Conservation (phyloP, 768 basidiomycete species). For the Pulveroboletus sp. region DNA sequence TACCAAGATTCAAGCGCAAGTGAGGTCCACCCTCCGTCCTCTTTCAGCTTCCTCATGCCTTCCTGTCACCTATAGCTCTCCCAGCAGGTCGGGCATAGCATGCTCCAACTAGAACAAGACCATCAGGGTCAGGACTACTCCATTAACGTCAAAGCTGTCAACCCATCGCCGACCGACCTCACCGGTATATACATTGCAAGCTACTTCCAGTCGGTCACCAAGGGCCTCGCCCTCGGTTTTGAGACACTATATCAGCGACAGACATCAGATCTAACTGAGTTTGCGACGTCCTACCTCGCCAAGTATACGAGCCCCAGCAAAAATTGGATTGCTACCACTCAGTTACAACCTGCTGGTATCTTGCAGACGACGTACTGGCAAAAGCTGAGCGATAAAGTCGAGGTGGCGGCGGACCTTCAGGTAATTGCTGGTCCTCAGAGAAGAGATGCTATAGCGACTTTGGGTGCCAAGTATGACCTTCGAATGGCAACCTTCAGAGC, state of each 20-base stretch:
- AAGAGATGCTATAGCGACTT: constrained; percentile 86
- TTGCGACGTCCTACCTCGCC: constrained; percentile 71
- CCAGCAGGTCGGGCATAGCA: constrained; percentile 72
- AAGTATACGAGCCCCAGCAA: constrained; percentile 70
- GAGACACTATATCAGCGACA: constrained; percentile 83
- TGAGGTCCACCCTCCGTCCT: constrained; percentile 32
- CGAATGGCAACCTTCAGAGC: constrained; percentile 91
- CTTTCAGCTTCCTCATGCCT: neutral
- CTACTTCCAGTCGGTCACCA: constrained; percentile 89
- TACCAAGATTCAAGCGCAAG: constrained; percentile 87
- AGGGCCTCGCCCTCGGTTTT: constrained; percentile 81
- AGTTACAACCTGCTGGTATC: constrained; percentile 76
- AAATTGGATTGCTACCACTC: constrained; percentile 92
- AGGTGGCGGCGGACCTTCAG: constrained; percentile 93
- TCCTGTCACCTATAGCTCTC: constrained; percentile 54
- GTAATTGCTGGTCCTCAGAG: constrained; percentile 72
- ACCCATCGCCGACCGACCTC: constrained; percentile 81
- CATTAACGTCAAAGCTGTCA: constrained; percentile 81
- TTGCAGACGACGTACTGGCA: constrained; percentile 96
- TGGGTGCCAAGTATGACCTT: constrained; percentile 96
- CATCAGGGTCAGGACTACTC: constrained; percentile 84
- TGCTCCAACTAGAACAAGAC: constrained; percentile 94
- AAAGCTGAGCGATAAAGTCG: constrained; percentile 90
- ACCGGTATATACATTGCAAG: constrained; percentile 91
- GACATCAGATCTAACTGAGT: constrained; percentile 63